Percentiles rank a stretch among this genome's conserved stretches.
Evolutionary conservation across 768 basidiomycete genomes (phyloP).

Genomic region (Tulasnella sp.): DNA sequence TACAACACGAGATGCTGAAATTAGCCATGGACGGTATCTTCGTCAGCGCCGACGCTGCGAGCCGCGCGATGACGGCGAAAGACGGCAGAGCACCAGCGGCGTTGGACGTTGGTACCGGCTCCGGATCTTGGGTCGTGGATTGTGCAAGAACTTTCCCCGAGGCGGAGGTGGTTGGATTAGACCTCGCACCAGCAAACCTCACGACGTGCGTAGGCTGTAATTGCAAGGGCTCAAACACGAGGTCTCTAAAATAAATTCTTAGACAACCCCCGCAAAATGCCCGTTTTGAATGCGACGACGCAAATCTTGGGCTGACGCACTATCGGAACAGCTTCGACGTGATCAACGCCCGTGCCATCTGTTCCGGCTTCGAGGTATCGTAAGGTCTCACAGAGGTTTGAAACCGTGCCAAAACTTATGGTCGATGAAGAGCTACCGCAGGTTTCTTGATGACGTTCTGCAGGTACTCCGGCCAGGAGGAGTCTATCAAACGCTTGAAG

Average conservation of each 20-base stretch:
- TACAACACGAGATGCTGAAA: constrained; percentile 9
- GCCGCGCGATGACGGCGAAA: neutral
- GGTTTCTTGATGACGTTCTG: neutral
- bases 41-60: neutral
- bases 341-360: neutral
- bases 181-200: constrained; percentile 14
- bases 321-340: constrained; percentile 10
- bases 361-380: neutral
- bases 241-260: neutral
- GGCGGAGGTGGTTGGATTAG: constrained; percentile 1
- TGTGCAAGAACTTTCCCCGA: neutral
- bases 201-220: neutral
- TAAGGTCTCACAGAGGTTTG: neutral
- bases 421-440: neutral
- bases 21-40: constrained; percentile 2
- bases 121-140: constrained; percentile 12
- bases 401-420: neutral
- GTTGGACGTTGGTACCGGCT: constrained; percentile 14
- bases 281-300: constrained; percentile 16
- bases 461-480: constrained; percentile 7
- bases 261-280: constrained; percentile 10
- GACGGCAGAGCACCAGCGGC: neutral
- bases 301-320: constrained; percentile 6
- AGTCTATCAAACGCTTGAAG: neutral
- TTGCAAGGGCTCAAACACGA: neutral